These are phyloP conservation scores for Talaromyces liani DNA, from an alignment of 495 filamentous ascomycete species.

Conservation along the genomic window DNA sequence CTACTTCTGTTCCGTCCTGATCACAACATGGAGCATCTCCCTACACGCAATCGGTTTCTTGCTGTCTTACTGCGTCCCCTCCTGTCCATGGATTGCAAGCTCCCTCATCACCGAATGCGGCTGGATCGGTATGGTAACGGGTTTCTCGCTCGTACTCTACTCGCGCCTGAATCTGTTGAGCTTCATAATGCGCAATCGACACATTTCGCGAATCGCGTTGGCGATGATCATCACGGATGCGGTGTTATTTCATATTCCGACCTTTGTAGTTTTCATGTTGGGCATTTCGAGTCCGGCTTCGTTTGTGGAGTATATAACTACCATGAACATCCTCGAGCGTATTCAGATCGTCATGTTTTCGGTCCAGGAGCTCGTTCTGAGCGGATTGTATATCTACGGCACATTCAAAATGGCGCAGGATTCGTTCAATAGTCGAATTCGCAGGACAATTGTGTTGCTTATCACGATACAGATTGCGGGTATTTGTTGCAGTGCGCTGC, in stretches of 20 bases:
- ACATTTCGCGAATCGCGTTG: conserved; percentile 18
- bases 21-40: conserved; percentile 35
- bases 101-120: conserved; percentile 8
- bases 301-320: background rate
- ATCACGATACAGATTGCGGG: conserved; percentile 19
- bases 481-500: conserved; percentile 16
- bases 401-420: conserved; percentile 9
- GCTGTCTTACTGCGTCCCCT: conserved; percentile 31
- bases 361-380: conserved; percentile 6
- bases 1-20: conserved; percentile 42
- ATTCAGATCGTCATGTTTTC: conserved; percentile 9
- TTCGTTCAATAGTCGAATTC: conserved; percentile 6
- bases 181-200: conserved; percentile 16
- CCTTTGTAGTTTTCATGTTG: conserved; percentile 16
- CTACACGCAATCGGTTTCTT: conserved; percentile 40
- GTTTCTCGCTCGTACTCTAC: conserved; percentile 26
- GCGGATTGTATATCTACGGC: conserved; percentile 8
- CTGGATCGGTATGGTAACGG: conserved; percentile 15
- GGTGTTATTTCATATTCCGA: conserved; percentile 20
- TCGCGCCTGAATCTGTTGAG: conserved; percentile 25
- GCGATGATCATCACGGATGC: conserved; percentile 23
- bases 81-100: conserved; percentile 8
- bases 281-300: conserved; percentile 1
- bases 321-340: conserved; percentile 5
- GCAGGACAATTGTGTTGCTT: conserved; percentile 13